Percentiles rank a stretch among this genome's conserved stretches.
phyloP scores from a whole-genome alignment of 306 rosid species.

The Ormosia emarginata region DNA sequence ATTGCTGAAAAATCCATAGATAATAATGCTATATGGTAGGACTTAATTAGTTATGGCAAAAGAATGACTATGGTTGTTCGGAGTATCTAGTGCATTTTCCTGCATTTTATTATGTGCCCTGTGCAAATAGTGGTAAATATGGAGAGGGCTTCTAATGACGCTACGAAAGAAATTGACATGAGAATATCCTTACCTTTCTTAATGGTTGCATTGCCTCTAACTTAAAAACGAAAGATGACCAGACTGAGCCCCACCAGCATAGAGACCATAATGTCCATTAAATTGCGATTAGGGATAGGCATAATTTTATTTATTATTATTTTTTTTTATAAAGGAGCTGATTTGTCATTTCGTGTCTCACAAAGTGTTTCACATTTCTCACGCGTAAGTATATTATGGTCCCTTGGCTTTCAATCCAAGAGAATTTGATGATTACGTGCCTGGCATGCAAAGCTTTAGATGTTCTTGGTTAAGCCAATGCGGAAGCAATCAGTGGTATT shows the following conservation, averaged over 20 bases:
- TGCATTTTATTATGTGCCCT: background rate
- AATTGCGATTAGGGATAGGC: background rate
- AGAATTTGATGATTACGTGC: slow-evolving; percentile 59
- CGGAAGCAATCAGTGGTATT: slow-evolving; percentile 6
- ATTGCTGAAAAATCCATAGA: too few species aligned
- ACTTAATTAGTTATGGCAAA: background rate
- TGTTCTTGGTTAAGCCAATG: slow-evolving; percentile 26
- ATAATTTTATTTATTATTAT: background rate
- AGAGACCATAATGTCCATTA: slow-evolving; percentile 24
- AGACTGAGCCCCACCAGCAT: slow-evolving; percentile 3
- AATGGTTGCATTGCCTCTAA: slow-evolving; percentile 30
- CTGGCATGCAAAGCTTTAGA: slow-evolving; percentile 51
- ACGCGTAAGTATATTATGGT: slow-evolving; percentile 19
- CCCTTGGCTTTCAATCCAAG: slow-evolving; percentile 72
- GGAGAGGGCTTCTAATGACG: background rate
- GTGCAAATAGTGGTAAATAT: background rate
- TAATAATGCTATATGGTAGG: background rate
- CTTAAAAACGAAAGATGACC: slow-evolving; percentile 44
- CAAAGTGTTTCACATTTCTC: background rate
- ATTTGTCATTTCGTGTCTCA: slow-evolving; percentile 29
- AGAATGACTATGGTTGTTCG: background rate
- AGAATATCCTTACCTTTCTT: slow-evolving; percentile 32
- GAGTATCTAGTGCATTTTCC: background rate
- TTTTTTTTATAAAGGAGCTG: background rate
- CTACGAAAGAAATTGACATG: slow-evolving; percentile 12